phyloP scores from a whole-genome alignment of 2,329 filamentous ascomycete species.

The Ophiosphaerella korrae region DNA sequence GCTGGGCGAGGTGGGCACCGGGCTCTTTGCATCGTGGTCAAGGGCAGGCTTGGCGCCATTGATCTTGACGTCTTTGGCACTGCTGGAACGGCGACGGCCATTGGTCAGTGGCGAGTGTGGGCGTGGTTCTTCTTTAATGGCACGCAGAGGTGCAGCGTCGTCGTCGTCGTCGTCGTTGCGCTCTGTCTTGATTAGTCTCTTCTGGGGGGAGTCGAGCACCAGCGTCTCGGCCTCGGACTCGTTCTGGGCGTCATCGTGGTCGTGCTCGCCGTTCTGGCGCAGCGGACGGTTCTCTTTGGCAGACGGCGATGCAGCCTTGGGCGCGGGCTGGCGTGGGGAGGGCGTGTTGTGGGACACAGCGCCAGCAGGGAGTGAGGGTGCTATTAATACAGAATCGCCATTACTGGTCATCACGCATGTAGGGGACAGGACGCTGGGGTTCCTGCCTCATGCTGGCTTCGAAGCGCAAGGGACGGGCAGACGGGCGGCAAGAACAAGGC shows the following conservation, averaged over 20 bases:
- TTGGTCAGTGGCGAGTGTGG: constrained; percentile 32
- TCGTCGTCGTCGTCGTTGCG: constrained; percentile 43
- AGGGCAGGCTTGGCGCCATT: constrained; percentile 38
- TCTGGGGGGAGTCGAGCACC: constrained; percentile 49
- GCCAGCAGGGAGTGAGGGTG: constrained; percentile 28
- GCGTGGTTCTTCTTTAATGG: constrained; percentile 35
- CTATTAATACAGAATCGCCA: constrained; percentile 41
- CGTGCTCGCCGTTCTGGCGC: constrained; percentile 31
- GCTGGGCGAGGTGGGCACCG: constrained; percentile 43
- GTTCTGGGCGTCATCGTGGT: constrained; percentile 44
- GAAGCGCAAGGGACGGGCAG: constrained; percentile 31
- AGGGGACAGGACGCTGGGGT: constrained; percentile 43
- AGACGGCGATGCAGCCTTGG: constrained; percentile 26
- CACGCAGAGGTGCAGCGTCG: constrained; percentile 26
- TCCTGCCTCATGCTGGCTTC: constrained; percentile 48
- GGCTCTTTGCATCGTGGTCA: constrained; percentile 40
- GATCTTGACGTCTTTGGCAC: constrained; percentile 26
- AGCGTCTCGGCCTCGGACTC: constrained; percentile 59
- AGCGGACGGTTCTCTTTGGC: constrained; percentile 17
- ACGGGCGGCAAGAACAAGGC: constrained; percentile 28
- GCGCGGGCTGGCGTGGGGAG: constrained; percentile 11
- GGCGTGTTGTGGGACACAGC: constrained; percentile 18
- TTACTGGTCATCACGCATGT: constrained; percentile 49
- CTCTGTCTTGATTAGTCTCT: constrained; percentile 49
- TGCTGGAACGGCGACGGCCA: constrained; percentile 31